phyloP scores from a whole-genome alignment of 768 basidiomycete genomes.

The Pholiota molesta region DNA sequence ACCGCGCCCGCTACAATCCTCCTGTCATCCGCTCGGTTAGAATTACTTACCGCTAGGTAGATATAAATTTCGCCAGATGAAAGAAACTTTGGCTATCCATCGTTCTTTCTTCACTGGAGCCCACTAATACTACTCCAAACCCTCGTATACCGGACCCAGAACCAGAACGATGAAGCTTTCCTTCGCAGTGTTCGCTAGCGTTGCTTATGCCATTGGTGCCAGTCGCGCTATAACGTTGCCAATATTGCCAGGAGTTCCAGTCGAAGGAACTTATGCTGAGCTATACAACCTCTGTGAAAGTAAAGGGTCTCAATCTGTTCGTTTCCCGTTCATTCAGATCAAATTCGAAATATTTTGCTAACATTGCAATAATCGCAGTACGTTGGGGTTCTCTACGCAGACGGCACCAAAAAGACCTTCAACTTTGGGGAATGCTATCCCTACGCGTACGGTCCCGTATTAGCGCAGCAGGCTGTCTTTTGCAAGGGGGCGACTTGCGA shows the following conservation, averaged over 20 bases:
- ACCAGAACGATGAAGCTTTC: too few species aligned
- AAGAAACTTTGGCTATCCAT: too few species aligned
- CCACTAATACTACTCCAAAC: too few species aligned
- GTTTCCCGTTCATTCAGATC: neutral
- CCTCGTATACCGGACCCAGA: too few species aligned
- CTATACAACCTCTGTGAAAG: neutral
- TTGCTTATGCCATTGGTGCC: neutral
- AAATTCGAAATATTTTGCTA: neutral
- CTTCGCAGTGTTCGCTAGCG: neutral
- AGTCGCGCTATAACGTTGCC: neutral
- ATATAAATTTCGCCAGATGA: too few species aligned
- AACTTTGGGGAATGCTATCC: constrained; percentile 19
- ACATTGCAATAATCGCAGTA: neutral
- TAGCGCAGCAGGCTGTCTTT: constrained; percentile 25
- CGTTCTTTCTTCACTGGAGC: too few species aligned
- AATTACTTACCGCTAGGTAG: too few species aligned
- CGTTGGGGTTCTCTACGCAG: neutral
- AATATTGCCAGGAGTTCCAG: neutral
- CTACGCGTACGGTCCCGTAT: constrained; percentile 12
- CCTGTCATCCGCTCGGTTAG: neutral
- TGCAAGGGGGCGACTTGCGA: constrained; percentile 23
- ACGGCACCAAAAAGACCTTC: neutral
- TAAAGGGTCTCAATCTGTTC: neutral
- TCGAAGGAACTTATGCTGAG: neutral
- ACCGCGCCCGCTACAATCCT: neutral